phyloP scores from a whole-genome alignment of 1,284 basidiomycete species.

The Psilocybe mexicana region DNA sequence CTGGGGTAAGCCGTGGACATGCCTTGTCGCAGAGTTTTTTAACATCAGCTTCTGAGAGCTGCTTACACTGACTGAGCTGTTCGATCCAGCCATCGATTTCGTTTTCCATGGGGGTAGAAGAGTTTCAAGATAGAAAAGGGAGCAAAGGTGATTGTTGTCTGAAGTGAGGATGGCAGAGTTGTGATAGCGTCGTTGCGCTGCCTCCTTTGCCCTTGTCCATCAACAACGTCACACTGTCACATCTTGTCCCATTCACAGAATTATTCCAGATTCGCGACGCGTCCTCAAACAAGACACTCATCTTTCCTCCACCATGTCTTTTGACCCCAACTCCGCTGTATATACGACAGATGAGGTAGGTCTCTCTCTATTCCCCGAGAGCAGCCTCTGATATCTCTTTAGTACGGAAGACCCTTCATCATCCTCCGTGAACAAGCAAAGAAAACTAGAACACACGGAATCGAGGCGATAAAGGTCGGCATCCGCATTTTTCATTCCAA shows the following conservation, averaged over 20 bases:
- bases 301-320: constrained; percentile 35
- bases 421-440: constrained; percentile 94
- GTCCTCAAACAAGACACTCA: constrained; percentile 26
- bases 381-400: constrained; percentile 18
- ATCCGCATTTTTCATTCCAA: not conserved
- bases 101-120: constrained; percentile 59
- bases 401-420: constrained; percentile 98
- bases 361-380: not conserved
- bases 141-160: constrained; percentile 26
- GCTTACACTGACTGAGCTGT: constrained; percentile 97
- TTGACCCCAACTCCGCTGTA: constrained; percentile 63
- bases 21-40: constrained; percentile 99
- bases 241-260: constrained; percentile 23
- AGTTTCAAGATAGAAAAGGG: constrained; percentile 30
- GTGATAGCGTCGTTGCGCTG: constrained; percentile 23
- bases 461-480: constrained; percentile 93
- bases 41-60: constrained; percentile 93
- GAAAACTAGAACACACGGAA: constrained; percentile 93
- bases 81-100: constrained; percentile 96
- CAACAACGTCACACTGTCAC: constrained; percentile 34
- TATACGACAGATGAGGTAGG: constrained; percentile 90
- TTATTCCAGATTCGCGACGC: constrained; percentile 35
- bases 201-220: constrained; percentile 13
- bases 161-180: constrained; percentile 25
- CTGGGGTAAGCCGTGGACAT: constrained; percentile 32